These are phyloP conservation scores for Solanum gracilifrons DNA, from an alignment of 257 asterid species.

Conservation along the genomic window DNA sequence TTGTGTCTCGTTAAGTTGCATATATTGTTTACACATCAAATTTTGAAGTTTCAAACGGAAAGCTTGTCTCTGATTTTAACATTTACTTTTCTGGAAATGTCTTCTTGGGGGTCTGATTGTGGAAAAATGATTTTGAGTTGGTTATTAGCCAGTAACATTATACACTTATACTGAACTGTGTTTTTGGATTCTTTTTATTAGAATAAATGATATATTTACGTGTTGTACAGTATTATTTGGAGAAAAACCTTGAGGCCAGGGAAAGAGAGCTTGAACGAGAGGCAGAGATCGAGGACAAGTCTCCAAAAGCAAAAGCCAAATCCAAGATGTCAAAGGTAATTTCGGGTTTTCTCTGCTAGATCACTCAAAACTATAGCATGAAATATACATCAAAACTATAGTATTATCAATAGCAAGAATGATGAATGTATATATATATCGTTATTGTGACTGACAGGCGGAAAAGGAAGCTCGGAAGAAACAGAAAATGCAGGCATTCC, in stretches of 20 bases:
- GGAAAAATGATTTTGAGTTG: too few species aligned
- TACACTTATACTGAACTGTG: not conserved
- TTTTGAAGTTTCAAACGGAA: not conserved
- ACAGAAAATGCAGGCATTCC: constrained; percentile 88
- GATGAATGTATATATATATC: not conserved
- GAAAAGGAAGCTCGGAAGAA: constrained; percentile 92
- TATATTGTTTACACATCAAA: not conserved
- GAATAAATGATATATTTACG: not conserved
- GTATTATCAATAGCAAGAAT: not conserved
- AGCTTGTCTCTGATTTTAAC: not conserved
- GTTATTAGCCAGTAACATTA: not conserved
- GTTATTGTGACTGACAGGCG: constrained; percentile 34
- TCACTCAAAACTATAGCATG: not conserved
- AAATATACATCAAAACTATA: too few species aligned
- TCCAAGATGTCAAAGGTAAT: constrained; percentile 98
- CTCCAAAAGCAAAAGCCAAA: constrained; percentile 93
- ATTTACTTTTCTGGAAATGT: not conserved
- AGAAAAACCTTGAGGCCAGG: constrained; percentile 96
- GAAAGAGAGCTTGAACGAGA: constrained; percentile 91
- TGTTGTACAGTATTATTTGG: constrained; percentile 70
- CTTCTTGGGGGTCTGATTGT: not conserved
- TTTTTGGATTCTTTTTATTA: not conserved
- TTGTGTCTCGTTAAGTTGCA: not conserved
- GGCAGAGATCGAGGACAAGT: constrained; percentile 86
- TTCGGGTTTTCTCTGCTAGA: not conserved